Percentiles rank a stretch among this genome's conserved stretches.
Conservation (phyloP, 225 moss, liverwort and hornwort species). For the Marchantia paleacea region DNA sequence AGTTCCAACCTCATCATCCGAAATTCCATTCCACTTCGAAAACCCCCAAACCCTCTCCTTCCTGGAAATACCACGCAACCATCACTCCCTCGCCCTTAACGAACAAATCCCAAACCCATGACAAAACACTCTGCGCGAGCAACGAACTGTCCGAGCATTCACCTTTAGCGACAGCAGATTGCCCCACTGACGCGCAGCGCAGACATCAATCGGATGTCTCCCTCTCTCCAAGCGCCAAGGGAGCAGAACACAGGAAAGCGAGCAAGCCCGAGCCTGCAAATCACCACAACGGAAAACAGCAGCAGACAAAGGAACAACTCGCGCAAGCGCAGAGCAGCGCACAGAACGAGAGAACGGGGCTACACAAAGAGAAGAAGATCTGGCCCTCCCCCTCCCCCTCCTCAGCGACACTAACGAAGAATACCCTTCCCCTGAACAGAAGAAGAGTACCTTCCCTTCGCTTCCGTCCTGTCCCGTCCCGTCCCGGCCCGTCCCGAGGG, state of each 20-base stretch:
- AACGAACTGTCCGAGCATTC: neutral
- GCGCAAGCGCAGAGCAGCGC: neutral
- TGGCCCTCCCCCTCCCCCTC: neutral
- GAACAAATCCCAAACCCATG: neutral
- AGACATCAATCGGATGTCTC: conserved; percentile 15
- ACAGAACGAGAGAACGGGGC: too few relatives aligned
- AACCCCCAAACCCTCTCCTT: neutral
- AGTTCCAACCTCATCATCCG: conserved; percentile 16
- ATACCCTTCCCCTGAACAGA: neutral
- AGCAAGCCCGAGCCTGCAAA: too few relatives aligned
- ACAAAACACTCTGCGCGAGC: neutral
- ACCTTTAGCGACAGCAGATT: conserved; percentile 19
- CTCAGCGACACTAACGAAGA: neutral
- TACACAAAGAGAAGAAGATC: too few relatives aligned
- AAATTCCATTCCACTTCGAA: neutral
- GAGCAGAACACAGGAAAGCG: too few relatives aligned
- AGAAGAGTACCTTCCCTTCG: neutral
- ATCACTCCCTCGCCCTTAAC: neutral
- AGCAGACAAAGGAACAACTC: neutral
- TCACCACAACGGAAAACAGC: neutral
- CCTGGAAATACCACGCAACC: neutral
- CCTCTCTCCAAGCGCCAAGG: too few relatives aligned
- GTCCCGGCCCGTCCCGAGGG: neutral
- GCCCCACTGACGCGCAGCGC: neutral
- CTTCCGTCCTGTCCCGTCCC: neutral